Evolutionary conservation across 371 early-diverging fungal species (phyloP).

Genomic region (Dichotomocladium elegans): DNA sequence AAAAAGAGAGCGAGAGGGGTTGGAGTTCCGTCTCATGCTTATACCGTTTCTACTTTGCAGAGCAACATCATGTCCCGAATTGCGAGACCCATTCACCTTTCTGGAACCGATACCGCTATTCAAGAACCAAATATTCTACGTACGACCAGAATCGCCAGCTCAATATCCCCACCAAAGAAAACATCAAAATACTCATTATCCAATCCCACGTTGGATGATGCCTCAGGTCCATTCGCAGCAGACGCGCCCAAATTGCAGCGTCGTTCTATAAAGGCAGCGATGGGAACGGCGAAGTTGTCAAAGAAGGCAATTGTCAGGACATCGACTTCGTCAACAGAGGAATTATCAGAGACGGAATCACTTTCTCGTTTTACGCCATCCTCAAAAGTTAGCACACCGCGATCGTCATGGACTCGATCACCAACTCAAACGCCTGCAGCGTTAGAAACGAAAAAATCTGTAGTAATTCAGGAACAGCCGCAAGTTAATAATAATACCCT

Average conservation of each 20-base stretch:
- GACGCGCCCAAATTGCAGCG: slow-evolving; percentile 14
- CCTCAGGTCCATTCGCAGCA: slow-evolving; percentile 7
- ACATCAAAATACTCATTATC: neutral
- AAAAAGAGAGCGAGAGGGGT: too few relatives aligned
- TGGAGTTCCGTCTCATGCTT: too few relatives aligned
- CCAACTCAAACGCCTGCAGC: neutral
- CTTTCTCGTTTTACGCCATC: slow-evolving; percentile 2
- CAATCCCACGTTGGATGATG: slow-evolving; percentile 1
- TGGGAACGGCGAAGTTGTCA: neutral
- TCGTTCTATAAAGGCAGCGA: slow-evolving; percentile 1
- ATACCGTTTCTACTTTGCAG: too few relatives aligned
- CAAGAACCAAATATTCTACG: slow-evolving; percentile 2
- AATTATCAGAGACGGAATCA: slow-evolving; percentile 9
- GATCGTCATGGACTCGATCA: slow-evolving; percentile 7
- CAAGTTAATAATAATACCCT: neutral
- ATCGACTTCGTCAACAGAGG: slow-evolving; percentile 11
- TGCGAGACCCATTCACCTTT: slow-evolving; percentile 10
- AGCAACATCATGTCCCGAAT: slow-evolving; percentile 13
- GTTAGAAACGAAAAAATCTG: neutral
- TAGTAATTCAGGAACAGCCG: neutral
- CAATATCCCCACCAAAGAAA: neutral
- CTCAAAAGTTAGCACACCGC: slow-evolving; percentile 4
- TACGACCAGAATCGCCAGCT: neutral
- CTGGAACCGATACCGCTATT: slow-evolving; percentile 1
- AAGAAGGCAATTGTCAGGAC: neutral